Conservation (phyloP, 2,329 filamentous ascomycete species). For the Kalmusia sp. region DNA sequence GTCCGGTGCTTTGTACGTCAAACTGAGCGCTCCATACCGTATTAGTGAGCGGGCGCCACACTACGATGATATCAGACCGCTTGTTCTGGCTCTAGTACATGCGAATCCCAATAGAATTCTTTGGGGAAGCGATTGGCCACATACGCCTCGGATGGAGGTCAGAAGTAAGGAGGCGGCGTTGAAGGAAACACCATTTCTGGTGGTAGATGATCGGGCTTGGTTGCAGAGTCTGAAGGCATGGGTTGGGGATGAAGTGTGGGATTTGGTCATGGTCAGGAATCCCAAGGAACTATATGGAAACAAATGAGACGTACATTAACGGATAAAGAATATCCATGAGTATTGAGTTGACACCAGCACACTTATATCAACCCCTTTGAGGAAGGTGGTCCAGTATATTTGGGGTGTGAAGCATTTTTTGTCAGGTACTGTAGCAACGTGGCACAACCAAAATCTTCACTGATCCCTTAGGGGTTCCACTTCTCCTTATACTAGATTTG, state of each 20-base stretch:
- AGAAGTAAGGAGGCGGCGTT: constrained; percentile 43
- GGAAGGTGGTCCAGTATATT: too few relatives aligned
- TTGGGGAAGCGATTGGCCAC: constrained; percentile 52
- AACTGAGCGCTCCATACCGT: constrained; percentile 50
- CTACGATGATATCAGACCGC: constrained; percentile 39
- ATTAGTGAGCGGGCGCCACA: constrained; percentile 37
- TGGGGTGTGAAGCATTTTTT: too few relatives aligned
- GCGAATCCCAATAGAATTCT: constrained; percentile 42
- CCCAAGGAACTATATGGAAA: constrained; percentile 7
- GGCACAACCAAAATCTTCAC: too few relatives aligned
- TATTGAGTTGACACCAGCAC: neutral
- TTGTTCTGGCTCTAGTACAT: constrained; percentile 41
- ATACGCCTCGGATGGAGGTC: constrained; percentile 49
- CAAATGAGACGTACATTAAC: neutral
- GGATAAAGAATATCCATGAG: neutral
- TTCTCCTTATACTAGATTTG: too few relatives aligned
- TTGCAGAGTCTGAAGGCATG: constrained; percentile 31
- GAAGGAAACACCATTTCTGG: constrained; percentile 36
- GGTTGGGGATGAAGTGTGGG: constrained; percentile 24
- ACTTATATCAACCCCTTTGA: too few relatives aligned
- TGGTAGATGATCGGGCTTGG: constrained; percentile 36
- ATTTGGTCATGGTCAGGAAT: constrained; percentile 15
- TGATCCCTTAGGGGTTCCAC: too few relatives aligned
- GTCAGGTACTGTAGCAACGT: too few relatives aligned
- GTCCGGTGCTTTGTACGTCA: constrained; percentile 44